Percentiles rank a stretch among this genome's conserved stretches.
Evolutionary conservation across 2,329 filamentous ascomycete species (phyloP).

Genomic region (Coniochaeta prunicola): DNA sequence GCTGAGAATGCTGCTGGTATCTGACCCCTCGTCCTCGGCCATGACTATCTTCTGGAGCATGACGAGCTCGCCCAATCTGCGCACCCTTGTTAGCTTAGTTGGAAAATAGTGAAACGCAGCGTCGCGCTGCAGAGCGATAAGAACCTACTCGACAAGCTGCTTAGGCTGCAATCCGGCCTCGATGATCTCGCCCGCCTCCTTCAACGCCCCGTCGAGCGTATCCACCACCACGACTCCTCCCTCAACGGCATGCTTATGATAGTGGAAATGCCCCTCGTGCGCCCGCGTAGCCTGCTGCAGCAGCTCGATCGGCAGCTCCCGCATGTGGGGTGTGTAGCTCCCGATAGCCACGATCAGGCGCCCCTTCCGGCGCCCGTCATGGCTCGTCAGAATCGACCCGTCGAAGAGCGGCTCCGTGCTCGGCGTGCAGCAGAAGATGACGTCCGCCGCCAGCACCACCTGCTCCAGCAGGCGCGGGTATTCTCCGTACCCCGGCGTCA

Average conservation of each 20-base stretch:
- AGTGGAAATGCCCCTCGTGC: constrained; percentile 47
- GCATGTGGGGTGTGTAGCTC: constrained; percentile 64
- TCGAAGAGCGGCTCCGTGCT: constrained; percentile 71
- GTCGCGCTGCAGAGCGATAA: neutral
- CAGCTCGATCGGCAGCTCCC: constrained; percentile 73
- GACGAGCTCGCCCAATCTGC: constrained; percentile 68
- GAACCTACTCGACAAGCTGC: constrained; percentile 69
- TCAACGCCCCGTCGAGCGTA: constrained; percentile 70
- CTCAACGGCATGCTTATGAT: constrained; percentile 59
- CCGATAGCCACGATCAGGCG: constrained; percentile 67
- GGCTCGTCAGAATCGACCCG: constrained; percentile 60
- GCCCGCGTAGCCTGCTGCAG: constrained; percentile 52
- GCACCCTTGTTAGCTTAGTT: too few species aligned
- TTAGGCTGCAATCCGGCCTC: constrained; percentile 65
- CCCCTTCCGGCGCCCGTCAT: constrained; percentile 62
- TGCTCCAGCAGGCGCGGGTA: constrained; percentile 59
- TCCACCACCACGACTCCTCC: constrained; percentile 65
- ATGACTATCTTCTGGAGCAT: constrained; percentile 44
- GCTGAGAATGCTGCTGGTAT: constrained; percentile 21
- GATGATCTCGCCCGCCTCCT: constrained; percentile 82
- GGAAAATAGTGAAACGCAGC: too few species aligned
- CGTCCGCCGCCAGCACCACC: constrained; percentile 64
- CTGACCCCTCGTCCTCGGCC: constrained; percentile 19
- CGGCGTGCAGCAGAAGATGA: constrained; percentile 86
- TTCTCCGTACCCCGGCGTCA: constrained; percentile 66